These are phyloP conservation scores for Botrytis deweyae DNA, from an alignment of 2,329 filamentous ascomycete genomes.

Conservation along the genomic window DNA sequence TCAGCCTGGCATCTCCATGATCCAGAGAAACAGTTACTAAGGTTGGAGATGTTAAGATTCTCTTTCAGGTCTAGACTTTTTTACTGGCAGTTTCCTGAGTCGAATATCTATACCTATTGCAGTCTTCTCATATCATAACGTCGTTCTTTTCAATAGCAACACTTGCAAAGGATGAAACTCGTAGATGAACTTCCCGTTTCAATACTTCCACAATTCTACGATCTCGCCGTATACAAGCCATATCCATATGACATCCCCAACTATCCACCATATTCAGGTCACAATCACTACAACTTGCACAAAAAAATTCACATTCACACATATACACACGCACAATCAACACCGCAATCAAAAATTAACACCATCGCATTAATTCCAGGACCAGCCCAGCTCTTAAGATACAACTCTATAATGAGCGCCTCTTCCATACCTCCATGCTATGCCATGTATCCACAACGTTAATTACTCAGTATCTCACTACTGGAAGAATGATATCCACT, in stretches of 20 bases:
- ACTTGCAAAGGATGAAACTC: background rate
- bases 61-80: no score
- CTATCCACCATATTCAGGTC: background rate
- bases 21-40: no score
- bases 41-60: no score
- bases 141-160: background rate
- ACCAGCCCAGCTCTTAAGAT: slow-evolving; percentile 13
- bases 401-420: background rate
- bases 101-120: background rate
- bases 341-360: background rate
- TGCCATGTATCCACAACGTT: background rate
- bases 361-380: slow-evolving; percentile 1
- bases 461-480: background rate
- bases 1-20: background rate
- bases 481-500: background rate
- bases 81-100: no score
- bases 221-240: background rate
- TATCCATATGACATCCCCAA: no score
- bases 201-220: background rate
- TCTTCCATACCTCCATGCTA: background rate
- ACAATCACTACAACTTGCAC: background rate
- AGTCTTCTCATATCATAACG: no score
- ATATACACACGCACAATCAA: background rate
- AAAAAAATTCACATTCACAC: no score
- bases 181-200: fast-evolving